Conservation (phyloP, 345 rosid genomes). For the Boechera divaricarpa region DNA sequence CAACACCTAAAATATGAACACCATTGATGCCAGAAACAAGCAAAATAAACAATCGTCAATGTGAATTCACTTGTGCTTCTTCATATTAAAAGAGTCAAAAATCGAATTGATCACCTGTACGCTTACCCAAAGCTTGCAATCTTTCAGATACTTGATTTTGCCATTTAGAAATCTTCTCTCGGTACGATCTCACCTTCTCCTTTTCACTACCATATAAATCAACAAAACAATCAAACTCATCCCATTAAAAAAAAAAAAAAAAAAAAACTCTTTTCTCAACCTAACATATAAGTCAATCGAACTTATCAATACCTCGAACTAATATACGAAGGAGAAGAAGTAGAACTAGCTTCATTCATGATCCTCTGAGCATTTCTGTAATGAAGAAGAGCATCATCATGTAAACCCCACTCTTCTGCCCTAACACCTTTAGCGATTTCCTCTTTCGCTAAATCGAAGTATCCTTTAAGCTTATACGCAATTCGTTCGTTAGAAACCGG, state of each 20-base stretch:
- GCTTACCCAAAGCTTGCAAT: constrained; percentile 63
- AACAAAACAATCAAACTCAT: constrained; percentile 9
- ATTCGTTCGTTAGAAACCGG: constrained; percentile 69
- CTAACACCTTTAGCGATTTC: constrained; percentile 81
- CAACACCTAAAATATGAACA: constrained; percentile 53
- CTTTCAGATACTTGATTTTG: constrained; percentile 88
- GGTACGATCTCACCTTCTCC: constrained; percentile 78
- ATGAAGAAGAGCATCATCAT: constrained; percentile 76
- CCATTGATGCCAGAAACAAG: constrained; percentile 32
- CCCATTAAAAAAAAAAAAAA: background rate
- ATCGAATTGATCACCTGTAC: constrained; percentile 55
- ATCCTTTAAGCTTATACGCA: constrained; percentile 92
- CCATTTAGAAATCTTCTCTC: constrained; percentile 93
- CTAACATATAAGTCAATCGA: background rate
- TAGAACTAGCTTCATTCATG: constrained; percentile 69
- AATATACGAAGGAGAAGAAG: constrained; percentile 73
- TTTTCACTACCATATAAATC: constrained; percentile 58
- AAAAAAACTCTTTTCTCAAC: background rate
- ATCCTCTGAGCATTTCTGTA: constrained; percentile 82
- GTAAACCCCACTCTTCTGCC: constrained; percentile 93
- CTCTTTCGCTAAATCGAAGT: constrained; percentile 79
- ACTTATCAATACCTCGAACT: constrained; percentile 56
- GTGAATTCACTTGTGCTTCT: background rate
- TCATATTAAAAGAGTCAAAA: background rate
- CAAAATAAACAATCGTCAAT: constrained; percentile 3